Percentiles rank a stretch among this genome's conserved stretches.
Evolutionary conservation across 2,329 filamentous ascomycete genomes (phyloP).

Genomic region (Truncatella angustata): DNA sequence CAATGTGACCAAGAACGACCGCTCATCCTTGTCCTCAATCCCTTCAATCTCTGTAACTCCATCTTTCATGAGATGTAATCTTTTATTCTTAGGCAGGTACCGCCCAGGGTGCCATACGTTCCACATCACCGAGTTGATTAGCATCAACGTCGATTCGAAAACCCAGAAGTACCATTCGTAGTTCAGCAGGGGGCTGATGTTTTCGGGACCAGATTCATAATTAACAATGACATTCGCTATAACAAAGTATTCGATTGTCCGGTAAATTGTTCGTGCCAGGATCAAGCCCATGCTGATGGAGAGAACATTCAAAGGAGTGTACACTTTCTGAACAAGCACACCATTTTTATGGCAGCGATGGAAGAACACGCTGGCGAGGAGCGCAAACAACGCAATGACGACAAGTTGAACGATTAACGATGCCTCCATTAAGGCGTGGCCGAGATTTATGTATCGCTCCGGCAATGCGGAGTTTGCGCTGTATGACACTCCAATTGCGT

Average conservation of each 20-base stretch:
- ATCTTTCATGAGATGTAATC: conserved; percentile 38
- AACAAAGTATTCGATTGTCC: conserved; percentile 44
- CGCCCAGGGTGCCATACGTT: conserved; percentile 42
- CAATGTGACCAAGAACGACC: not conserved
- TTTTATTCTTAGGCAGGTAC: conserved; percentile 35
- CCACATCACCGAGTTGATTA: conserved; percentile 40
- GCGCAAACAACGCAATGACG: conserved; percentile 43
- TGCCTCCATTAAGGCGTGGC: conserved; percentile 37
- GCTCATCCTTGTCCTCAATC: not conserved
- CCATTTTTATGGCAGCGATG: conserved; percentile 24
- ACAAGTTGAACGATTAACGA: conserved; percentile 45
- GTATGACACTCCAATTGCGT: conserved; percentile 40
- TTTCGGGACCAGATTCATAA: conserved; percentile 23
- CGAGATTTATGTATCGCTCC: conserved; percentile 27
- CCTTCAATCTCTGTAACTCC: conserved; percentile 26
- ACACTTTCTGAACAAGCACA: conserved; percentile 16
- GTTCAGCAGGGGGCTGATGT: conserved; percentile 34
- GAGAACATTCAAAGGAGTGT: conserved; percentile 33
- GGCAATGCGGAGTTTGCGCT: conserved; percentile 34
- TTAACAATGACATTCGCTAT: conserved; percentile 27
- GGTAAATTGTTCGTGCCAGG: conserved; percentile 46
- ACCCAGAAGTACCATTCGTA: conserved; percentile 47
- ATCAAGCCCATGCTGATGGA: conserved; percentile 45
- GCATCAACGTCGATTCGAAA: conserved; percentile 42
- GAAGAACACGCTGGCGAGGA: conserved; percentile 45